Evolutionary conservation across 2,329 filamentous ascomycete genomes (phyloP).

Genomic region (Microcera coccophila): DNA sequence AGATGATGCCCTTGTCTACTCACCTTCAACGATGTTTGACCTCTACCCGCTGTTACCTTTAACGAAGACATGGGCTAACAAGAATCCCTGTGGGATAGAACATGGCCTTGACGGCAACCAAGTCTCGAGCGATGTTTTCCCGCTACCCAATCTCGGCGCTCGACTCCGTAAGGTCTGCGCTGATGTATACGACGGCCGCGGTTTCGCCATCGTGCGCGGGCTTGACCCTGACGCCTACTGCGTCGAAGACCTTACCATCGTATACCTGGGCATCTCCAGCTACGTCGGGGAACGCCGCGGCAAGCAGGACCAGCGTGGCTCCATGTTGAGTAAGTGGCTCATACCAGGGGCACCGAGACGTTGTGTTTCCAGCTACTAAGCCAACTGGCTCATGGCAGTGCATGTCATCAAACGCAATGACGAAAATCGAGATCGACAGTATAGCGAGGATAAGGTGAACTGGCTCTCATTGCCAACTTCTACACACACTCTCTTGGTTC

Average conservation of each 20-base stretch:
- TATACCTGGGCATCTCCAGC: conserved; percentile 53
- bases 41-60: too few relatives aligned
- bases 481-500: conserved; percentile 35
- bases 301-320: conserved; percentile 39
- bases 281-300: conserved; percentile 51
- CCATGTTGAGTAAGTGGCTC: conserved; percentile 8
- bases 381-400: too few relatives aligned
- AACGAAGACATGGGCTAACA: too few relatives aligned
- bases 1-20: too few relatives aligned
- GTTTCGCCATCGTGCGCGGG: conserved; percentile 56
- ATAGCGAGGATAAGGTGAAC: conserved; percentile 3
- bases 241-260: conserved; percentile 50
- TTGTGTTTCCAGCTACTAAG: too few relatives aligned
- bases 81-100: too few relatives aligned
- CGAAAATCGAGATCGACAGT: neutral
- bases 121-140: conserved; percentile 43
- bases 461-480: too few relatives aligned
- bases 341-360: too few relatives aligned
- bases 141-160: conserved; percentile 46
- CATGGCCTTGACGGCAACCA: conserved; percentile 1
- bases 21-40: too few relatives aligned
- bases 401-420: neutral
- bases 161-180: conserved; percentile 42
- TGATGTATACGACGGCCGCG: conserved; percentile 51
- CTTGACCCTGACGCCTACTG: conserved; percentile 46